These are phyloP conservation scores for Fusarium verrucosum DNA, from an alignment of 2,329 filamentous ascomycete genomes.

Conservation along the genomic window DNA sequence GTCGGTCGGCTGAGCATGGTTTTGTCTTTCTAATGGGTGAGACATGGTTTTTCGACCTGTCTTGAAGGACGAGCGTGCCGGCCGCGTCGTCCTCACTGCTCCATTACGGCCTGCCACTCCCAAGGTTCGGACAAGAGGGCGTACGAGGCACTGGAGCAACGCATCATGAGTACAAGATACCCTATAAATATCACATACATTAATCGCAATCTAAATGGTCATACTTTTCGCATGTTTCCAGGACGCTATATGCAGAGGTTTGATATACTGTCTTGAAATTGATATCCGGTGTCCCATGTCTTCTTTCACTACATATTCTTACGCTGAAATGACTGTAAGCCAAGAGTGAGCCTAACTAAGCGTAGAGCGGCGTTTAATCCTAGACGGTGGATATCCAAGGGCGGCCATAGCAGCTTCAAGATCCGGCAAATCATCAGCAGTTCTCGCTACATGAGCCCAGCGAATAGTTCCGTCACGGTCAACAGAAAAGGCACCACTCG, in stretches of 20 bases:
- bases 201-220: not conserved
- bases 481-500: slow-evolving; percentile 68
- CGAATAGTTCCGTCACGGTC: slow-evolving; percentile 46
- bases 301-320: not conserved
- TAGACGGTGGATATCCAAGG: slow-evolving; percentile 34
- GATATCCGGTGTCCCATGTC: not conserved
- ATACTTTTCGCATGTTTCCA: not conserved
- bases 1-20: slow-evolving; percentile 35
- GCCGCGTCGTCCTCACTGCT: not conserved
- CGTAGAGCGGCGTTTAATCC: slow-evolving; percentile 1
- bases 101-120: not conserved
- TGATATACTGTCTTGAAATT: not conserved
- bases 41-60: not conserved
- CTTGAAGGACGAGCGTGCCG: not conserved
- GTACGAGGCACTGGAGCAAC: slow-evolving; percentile 2
- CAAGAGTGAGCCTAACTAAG: not conserved
- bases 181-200: slow-evolving; percentile 23
- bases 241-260: not conserved
- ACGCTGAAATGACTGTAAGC: not conserved
- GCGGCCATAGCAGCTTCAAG: slow-evolving; percentile 44
- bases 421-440: slow-evolving; percentile 48
- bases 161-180: slow-evolving; percentile 34
- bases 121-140: not conserved
- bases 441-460: slow-evolving; percentile 45
- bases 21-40: slow-evolving; percentile 30